Conservation (phyloP, 78 protist species). For the Ministeria vibrans region DNA sequence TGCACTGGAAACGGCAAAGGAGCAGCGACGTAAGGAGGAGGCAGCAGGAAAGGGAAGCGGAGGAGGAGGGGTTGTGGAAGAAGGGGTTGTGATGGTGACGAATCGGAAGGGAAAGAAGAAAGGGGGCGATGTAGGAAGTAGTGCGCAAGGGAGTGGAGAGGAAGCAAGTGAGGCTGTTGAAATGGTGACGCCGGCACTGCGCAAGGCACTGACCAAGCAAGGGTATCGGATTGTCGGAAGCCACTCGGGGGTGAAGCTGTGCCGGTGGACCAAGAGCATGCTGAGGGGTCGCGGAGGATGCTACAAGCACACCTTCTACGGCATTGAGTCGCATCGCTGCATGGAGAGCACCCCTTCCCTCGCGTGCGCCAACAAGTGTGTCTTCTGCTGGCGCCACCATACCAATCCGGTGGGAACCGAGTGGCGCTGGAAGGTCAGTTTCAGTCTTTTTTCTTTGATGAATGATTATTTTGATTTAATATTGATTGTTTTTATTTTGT, state of each 20-base stretch:
- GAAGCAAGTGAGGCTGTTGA: neutral
- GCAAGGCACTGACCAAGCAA: conserved; percentile 32
- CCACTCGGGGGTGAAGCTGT: conserved; percentile 87
- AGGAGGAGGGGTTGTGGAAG: neutral
- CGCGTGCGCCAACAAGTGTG: conserved; percentile 92
- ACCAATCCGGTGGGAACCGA: conserved; percentile 68
- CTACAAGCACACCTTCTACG: conserved; percentile 83
- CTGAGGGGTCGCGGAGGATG: conserved; percentile 82
- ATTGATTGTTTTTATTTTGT: no score
- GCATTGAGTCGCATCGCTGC: conserved; percentile 45
- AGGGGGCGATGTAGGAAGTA: no score
- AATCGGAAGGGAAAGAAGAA: neutral
- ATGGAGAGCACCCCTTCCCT: conserved; percentile 82
- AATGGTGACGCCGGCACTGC: conserved; percentile 37
- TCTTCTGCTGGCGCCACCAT: conserved; percentile 93
- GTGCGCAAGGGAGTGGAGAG: no score
- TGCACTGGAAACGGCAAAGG: neutral
- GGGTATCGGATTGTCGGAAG: conserved; percentile 69
- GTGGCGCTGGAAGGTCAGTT: conserved; percentile 78
- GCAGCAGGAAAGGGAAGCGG: neutral
- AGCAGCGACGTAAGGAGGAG: neutral
- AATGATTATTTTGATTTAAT: no score
- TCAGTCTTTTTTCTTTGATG: no score
- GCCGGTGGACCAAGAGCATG: conserved; percentile 84
- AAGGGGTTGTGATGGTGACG: neutral